phyloP scores from a whole-genome alignment of 257 asterid genomes.

The Petunia secreta region DNA sequence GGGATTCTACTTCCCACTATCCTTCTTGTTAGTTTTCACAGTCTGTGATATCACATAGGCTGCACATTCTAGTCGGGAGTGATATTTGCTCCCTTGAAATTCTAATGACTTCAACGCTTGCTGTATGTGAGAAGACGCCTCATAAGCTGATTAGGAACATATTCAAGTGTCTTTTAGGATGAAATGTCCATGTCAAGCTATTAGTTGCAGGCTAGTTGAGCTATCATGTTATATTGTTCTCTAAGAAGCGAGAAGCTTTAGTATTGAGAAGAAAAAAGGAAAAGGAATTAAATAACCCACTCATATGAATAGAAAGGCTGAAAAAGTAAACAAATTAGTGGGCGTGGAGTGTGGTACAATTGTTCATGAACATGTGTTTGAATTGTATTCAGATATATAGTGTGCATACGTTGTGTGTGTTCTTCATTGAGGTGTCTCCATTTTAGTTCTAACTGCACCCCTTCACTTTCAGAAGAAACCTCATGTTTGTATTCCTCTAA shows the following conservation, averaged over 20 bases:
- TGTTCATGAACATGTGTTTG: neutral
- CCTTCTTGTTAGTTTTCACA: too few relatives aligned
- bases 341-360: neutral
- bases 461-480: neutral
- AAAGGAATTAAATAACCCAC: neutral
- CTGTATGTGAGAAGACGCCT: too few relatives aligned
- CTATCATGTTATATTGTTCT: neutral
- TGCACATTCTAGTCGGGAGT: too few relatives aligned
- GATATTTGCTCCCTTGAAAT: too few relatives aligned
- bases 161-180: neutral
- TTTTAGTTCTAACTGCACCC: neutral
- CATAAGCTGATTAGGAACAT: too few relatives aligned
- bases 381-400: neutral
- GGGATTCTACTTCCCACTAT: too few relatives aligned
- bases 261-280: neutral
- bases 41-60: too few relatives aligned
- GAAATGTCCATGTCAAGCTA: neutral
- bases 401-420: neutral
- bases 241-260: neutral
- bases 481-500: conserved; percentile 12
- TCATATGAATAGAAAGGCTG: neutral
- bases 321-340: neutral
- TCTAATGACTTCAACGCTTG: too few relatives aligned
- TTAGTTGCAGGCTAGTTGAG: too few relatives aligned
- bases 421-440: neutral